phyloP scores from a whole-genome alignment of 371 early-diverging fungal species.

The Syncephalastrum monosporum region DNA sequence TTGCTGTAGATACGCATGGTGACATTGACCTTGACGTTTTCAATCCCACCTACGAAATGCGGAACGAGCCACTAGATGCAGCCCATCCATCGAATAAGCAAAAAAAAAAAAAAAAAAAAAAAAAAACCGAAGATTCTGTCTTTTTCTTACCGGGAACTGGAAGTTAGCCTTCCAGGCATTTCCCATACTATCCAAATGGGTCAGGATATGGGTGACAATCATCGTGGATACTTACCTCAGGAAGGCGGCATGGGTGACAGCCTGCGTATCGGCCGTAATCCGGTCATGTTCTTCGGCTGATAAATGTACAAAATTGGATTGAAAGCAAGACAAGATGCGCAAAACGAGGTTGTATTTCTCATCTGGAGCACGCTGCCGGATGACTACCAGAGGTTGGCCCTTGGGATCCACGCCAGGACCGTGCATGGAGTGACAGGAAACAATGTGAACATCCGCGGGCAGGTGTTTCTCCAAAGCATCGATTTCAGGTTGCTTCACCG shows the following conservation, averaged over 20 bases:
- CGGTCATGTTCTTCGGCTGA: slow-evolving; percentile 86
- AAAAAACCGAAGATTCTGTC: neutral
- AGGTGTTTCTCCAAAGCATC: slow-evolving; percentile 82
- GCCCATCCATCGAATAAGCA: neutral
- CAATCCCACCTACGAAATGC: slow-evolving; percentile 88
- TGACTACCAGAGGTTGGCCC: slow-evolving; percentile 87
- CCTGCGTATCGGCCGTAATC: slow-evolving; percentile 97
- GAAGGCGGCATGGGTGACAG: slow-evolving; percentile 94
- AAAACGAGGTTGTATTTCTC: slow-evolving; percentile 62
- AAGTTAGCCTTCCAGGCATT: slow-evolving; percentile 88
- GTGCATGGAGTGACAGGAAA: slow-evolving; percentile 95
- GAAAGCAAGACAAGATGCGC: slow-evolving; percentile 68
- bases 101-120: neutral
- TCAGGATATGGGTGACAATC: neutral
- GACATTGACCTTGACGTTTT: slow-evolving; percentile 93
- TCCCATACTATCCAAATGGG: slow-evolving; percentile 69
- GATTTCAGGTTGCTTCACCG: slow-evolving; percentile 94
- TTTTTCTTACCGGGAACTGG: slow-evolving; percentile 71
- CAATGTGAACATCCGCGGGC: slow-evolving; percentile 87
- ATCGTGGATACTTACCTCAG: slow-evolving; percentile 47
- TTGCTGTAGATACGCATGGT: slow-evolving; percentile 89
- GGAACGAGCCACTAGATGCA: slow-evolving; percentile 76
- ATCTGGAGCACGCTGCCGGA: slow-evolving; percentile 71
- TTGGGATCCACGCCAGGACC: slow-evolving; percentile 87
- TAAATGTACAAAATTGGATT: slow-evolving; percentile 79